Evolutionary conservation across 768 basidiomycete species (phyloP).

Genomic region (Naematelia aurantialba): DNA sequence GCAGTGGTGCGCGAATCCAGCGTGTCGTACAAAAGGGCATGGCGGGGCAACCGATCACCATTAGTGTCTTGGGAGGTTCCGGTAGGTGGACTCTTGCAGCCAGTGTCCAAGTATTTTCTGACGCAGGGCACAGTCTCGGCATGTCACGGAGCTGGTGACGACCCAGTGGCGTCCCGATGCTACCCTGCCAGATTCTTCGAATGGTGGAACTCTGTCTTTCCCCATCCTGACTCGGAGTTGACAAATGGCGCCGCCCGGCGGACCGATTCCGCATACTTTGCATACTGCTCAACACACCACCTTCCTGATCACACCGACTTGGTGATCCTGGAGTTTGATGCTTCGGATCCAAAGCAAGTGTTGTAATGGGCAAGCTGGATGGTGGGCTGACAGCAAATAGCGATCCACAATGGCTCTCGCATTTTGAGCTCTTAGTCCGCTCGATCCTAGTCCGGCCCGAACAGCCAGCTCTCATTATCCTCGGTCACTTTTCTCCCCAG

Average conservation of each 20-base stretch:
- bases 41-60: constrained; percentile 78
- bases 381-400: constrained; percentile 51
- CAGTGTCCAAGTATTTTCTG: constrained; percentile 2
- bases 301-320: constrained; percentile 91
- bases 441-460: constrained; percentile 86
- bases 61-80: constrained; percentile 85
- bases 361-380: background rate
- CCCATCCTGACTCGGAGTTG: constrained; percentile 91
- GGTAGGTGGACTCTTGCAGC: constrained; percentile 55
- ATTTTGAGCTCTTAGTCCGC: constrained; percentile 89
- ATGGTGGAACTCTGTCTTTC: constrained; percentile 98
- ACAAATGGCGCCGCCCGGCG: constrained; percentile 97
- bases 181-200: constrained; percentile 91
- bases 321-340: constrained; percentile 91
- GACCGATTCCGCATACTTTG: constrained; percentile 90
- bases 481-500: constrained; percentile 94
- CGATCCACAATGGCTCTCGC: constrained; percentile 65
- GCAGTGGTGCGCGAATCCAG: constrained; percentile 77
- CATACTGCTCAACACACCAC: constrained; percentile 88
- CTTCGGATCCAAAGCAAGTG: constrained; percentile 78
- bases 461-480: constrained; percentile 82
- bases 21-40: constrained; percentile 77
- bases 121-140: constrained; percentile 62
- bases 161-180: constrained; percentile 75
- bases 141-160: constrained; percentile 90